These are phyloP conservation scores for Agastache rugosa DNA, from an alignment of 257 asterid genomes.

Conservation along the genomic window DNA sequence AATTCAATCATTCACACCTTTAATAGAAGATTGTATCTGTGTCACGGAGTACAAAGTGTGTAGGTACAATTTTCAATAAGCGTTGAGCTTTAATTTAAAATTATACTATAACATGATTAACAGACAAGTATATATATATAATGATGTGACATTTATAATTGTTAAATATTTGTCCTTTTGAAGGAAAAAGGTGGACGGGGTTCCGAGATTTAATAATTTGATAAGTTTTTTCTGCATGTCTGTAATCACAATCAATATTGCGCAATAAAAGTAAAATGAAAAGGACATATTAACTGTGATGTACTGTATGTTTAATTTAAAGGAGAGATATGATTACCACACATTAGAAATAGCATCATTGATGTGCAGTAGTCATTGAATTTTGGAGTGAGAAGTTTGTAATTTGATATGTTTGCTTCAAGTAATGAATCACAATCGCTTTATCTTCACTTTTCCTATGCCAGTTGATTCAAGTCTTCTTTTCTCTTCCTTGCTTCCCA, in stretches of 20 bases:
- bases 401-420: not conserved
- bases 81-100: not conserved
- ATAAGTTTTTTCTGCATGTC: not conserved
- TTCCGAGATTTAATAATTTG: not conserved
- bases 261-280: not conserved
- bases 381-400: not conserved
- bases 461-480: slow-evolving; percentile 28
- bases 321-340: not conserved
- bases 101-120: no score
- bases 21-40: not conserved
- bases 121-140: not conserved
- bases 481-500: slow-evolving; percentile 34
- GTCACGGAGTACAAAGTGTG: not conserved
- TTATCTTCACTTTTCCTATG: slow-evolving; percentile 17
- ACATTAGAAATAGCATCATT: slow-evolving; percentile 4
- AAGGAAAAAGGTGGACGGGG: not conserved
- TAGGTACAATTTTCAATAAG: not conserved
- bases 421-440: slow-evolving; percentile 23
- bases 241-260: not conserved
- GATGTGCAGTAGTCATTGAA: slow-evolving; percentile 11
- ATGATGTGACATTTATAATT: not conserved
- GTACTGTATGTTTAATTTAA: not conserved
- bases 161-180: not conserved
- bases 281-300: not conserved
- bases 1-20: not conserved